Evolutionary conservation across 2,329 filamentous ascomycete genomes (phyloP), one percentile per base, ranked within the genome.

Genomic region (Fusarium palustre): DNA sequence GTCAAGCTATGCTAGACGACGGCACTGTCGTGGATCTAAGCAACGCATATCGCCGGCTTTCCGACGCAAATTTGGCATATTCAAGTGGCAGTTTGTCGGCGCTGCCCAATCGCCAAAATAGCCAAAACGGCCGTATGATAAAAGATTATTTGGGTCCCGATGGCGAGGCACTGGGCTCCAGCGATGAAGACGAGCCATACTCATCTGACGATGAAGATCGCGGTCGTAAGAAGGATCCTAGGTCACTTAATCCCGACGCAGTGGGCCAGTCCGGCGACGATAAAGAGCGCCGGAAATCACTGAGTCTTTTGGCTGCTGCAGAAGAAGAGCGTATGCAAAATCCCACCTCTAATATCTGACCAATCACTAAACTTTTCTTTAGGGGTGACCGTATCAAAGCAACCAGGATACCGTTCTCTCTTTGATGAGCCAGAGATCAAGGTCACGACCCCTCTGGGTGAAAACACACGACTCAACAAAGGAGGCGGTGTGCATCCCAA

Each of bases 321-420:
- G 91, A 95, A 76, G 90, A 93, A 84, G 92, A 95, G 77, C 87
- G 93, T 92, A 84, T 76, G 91, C 20, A 85, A 33, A 18, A 13
- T 13, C 25, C 13, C 30, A 18, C n/a, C 38, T 48, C 31, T 45
- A 24, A 11, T 18, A 42, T 12, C 34, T 12, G 9, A 5, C 34
- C 11, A 43, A 9, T 36, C 13, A 30, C 64, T 70, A 56, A 68
- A 54, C 10, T 55, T 18, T 24, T 24, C 7, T 39, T 24, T 64
- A 88, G 86, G 86, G 28, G 83, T 86, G 69, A 78, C 85, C 73
- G 82, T 91, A 24, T 80, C 84, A 5, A 81, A 83, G 53, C 86
- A 81, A 52, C 79, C 81, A 2, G 74, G 75, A 25, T 84, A 91
- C 68, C 82, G 86, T 34, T 92, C 90, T 9, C 80, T 92, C 3